Percentiles rank a stretch among this genome's conserved stretches.
Evolutionary conservation across 1,139 yeast genomes (phyloP).

Genomic region (Spathaspora sp.): DNA sequence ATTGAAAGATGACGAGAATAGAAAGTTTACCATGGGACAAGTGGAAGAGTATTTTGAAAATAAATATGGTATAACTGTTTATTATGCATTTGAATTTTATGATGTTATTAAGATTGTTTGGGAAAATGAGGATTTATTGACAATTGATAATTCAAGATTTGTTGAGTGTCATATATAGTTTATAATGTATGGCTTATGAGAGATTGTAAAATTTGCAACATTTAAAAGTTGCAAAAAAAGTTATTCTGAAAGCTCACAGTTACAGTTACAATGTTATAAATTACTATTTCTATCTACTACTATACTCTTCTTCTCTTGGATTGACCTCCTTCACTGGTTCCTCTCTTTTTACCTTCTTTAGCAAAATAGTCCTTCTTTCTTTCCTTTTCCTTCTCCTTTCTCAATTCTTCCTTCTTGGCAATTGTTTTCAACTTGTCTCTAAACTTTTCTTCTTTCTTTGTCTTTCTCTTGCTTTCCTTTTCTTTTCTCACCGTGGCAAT

Average conservation of each 20-base stretch:
- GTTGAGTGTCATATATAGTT: constrained; percentile 38
- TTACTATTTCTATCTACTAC: not conserved
- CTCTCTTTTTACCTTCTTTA: constrained; percentile 69
- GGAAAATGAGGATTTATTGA: constrained; percentile 49
- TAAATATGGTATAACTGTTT: constrained; percentile 56
- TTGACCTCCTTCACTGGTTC: constrained; percentile 32
- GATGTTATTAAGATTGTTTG: constrained; percentile 73
- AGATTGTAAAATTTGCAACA: not conserved
- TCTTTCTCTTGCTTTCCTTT: constrained; percentile 75
- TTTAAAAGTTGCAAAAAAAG: not conserved
- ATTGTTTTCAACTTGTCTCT: constrained; percentile 71
- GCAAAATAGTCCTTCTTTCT: constrained; percentile 85
- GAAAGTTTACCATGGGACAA: constrained; percentile 31
- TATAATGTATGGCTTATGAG: too few species aligned
- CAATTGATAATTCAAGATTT: constrained; percentile 28
- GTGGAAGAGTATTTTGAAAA: constrained; percentile 49
- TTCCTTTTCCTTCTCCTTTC: constrained; percentile 74
- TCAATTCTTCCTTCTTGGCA: constrained; percentile 70
- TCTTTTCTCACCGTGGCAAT: constrained; percentile 81
- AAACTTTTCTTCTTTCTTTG: constrained; percentile 77
- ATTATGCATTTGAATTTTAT: constrained; percentile 74
- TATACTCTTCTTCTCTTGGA: not conserved
- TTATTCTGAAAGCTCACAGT: too few species aligned
- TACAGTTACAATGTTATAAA: too few species aligned
- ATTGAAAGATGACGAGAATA: constrained; percentile 35